These are phyloP conservation scores for Phoenix dactylifera DNA, from an alignment of 176 grass and related monocot genomes.

Conservation along the genomic window DNA sequence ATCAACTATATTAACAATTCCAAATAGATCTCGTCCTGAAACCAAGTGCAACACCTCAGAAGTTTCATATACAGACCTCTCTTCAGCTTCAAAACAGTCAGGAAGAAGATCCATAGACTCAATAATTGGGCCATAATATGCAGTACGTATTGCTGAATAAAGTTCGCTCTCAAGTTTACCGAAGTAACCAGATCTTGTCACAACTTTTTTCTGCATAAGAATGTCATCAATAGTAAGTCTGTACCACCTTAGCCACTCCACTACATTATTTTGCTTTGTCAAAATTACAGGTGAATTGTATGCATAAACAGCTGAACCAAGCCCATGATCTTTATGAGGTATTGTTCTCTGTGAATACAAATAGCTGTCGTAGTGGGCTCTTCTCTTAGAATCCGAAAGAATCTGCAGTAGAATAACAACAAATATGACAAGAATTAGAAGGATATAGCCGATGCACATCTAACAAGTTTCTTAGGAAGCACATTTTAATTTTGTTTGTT, in stretches of 20 bases:
- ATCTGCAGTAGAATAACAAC: conserved; percentile 38
- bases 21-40: conserved; percentile 86
- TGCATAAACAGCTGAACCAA: conserved; percentile 33
- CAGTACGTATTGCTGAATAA: conserved; percentile 63
- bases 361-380: conserved; percentile 71
- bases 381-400: conserved; percentile 69
- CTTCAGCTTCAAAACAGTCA: conserved; percentile 88
- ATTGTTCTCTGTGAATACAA: conserved; percentile 47
- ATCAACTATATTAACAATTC: conserved; percentile 52
- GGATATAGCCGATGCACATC: too few species aligned
- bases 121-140: conserved; percentile 70
- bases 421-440: not conserved
- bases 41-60: conserved; percentile 90
- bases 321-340: conserved; percentile 36
- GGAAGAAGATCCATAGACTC: conserved; percentile 77
- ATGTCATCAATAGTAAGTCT: conserved; percentile 69
- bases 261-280: conserved; percentile 62
- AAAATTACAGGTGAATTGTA: conserved; percentile 34
- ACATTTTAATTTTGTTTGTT: too few species aligned
- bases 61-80: conserved; percentile 68
- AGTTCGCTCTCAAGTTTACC: conserved; percentile 80
- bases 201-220: conserved; percentile 56
- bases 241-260: conserved; percentile 97
- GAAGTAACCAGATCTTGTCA: conserved; percentile 59
- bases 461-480: too few species aligned